Evolutionary conservation across 2,329 filamentous ascomycete genomes (phyloP), one percentile per base, ranked within the genome.

Genomic region (Camptophora hylomeconis): DNA sequence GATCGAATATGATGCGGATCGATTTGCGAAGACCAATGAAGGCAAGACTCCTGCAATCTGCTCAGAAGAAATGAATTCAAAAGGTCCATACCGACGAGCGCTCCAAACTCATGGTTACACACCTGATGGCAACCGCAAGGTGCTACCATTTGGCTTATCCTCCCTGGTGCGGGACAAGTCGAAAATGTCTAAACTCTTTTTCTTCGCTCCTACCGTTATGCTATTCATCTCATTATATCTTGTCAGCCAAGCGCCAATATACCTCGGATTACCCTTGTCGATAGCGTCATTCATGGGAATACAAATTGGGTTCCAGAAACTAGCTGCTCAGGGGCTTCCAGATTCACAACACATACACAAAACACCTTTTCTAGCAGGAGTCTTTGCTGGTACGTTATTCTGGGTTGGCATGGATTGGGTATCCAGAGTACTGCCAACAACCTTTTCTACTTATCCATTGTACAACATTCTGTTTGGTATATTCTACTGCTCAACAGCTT

Each of bases 281-380:
- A 48, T 80, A 2, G 60, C 72, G 5, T 61, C 73, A 6, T 53
- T 65, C 6, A 63, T 92, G 44, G 54, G 65, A 6, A 63, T 93
- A 45, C 81, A 93, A 45, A 83, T 72, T 69, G 60, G 73, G 31
- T 82, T 80, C 5, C 74, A 80, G 50, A 77, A 81, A 55, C 61
- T 87, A 20, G 63, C 92, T 32, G 75, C 77, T 38, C 86, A 80
- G 62, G 86, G 81, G 11, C 86, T 86, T 7, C 65, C 77, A 3
- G 82, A 93, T 46, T 92, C 92, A 75, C 78, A 83, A 44, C 72
- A 78, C 41, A 75, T 95, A 45, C 84, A 94, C 51, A 82, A 79
- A 57, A 95, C 89, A 77, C 87, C 89, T 8, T 95, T 86, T 67
- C 65, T 98, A 42, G 77, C 89, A 1, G 89, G 89, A 32, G 86